Conservation (phyloP, 2,329 filamentous ascomycete genomes). For the Elsinoe perseae region DNA sequence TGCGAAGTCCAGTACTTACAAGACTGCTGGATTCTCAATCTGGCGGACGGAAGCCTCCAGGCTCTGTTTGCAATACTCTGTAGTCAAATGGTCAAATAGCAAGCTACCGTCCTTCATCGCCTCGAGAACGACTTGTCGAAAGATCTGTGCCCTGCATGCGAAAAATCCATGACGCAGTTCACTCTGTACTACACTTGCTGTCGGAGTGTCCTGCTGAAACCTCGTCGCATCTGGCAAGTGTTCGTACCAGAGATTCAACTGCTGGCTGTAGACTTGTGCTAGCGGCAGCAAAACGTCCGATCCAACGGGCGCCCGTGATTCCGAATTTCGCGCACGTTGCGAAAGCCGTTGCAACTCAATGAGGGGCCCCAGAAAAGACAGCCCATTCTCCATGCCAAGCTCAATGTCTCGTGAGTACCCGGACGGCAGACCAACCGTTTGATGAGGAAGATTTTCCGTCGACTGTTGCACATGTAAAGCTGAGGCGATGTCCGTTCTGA, state of each 20-base stretch:
- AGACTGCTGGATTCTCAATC: constrained; percentile 67
- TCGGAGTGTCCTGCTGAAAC: constrained; percentile 63
- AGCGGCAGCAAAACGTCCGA: constrained; percentile 63
- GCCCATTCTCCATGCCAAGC: constrained; percentile 69
- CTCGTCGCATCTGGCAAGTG: constrained; percentile 65
- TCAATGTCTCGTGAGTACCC: constrained; percentile 70
- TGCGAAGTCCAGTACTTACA: constrained; percentile 46
- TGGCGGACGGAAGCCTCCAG: constrained; percentile 73
- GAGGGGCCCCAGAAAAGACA: constrained; percentile 82
- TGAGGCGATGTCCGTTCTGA: constrained; percentile 69
- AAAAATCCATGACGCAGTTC: constrained; percentile 74
- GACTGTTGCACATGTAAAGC: constrained; percentile 38
- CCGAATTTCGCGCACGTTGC: constrained; percentile 23
- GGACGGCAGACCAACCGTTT: background rate
- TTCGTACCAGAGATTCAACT: constrained; percentile 79
- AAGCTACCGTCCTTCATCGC: constrained; percentile 71
- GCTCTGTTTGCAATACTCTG: constrained; percentile 73
- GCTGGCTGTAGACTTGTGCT: constrained; percentile 72
- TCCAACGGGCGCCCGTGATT: background rate
- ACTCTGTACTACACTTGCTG: constrained; percentile 69
- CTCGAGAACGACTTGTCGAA: constrained; percentile 72
- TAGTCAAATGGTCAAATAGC: constrained; percentile 61
- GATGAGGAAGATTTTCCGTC: background rate
- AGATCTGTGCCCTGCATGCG: constrained; percentile 79
- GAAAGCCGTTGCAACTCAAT: constrained; percentile 70